Evolutionary conservation across 495 filamentous ascomycete species (phyloP).

Genomic region (Penicillium antarcticum): DNA sequence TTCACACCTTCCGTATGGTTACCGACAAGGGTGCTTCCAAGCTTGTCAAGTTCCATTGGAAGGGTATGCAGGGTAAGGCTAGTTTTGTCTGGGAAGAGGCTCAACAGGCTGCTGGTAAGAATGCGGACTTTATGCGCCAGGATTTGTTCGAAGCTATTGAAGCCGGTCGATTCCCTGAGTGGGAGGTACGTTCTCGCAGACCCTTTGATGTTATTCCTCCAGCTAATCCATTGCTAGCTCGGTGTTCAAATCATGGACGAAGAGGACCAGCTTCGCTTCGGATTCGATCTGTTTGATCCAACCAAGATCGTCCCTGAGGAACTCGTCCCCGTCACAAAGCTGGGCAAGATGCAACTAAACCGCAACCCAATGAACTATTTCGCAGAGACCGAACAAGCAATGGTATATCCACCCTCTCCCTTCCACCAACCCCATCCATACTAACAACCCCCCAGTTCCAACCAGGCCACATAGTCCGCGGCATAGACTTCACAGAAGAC

Average conservation of each 20-base stretch:
- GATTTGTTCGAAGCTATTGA: slow-evolving; percentile 71
- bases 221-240: slow-evolving; percentile 31
- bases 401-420: slow-evolving; percentile 42
- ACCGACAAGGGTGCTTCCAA: slow-evolving; percentile 62
- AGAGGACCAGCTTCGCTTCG: slow-evolving; percentile 59
- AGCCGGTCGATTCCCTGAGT: slow-evolving; percentile 61
- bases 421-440: neutral
- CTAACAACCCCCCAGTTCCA: slow-evolving; percentile 24
- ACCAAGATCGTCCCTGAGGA: slow-evolving; percentile 78
- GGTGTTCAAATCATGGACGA: slow-evolving; percentile 75
- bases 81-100: slow-evolving; percentile 74
- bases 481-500: slow-evolving; percentile 71
- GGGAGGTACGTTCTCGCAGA: slow-evolving; percentile 49
- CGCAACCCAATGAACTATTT: slow-evolving; percentile 75
- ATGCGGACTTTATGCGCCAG: slow-evolving; percentile 65
- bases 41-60: slow-evolving; percentile 74
- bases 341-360: slow-evolving; percentile 68
- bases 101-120: slow-evolving; percentile 64
- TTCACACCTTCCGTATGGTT: slow-evolving; percentile 70
- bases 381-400: slow-evolving; percentile 72
- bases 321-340: slow-evolving; percentile 58
- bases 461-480: slow-evolving; percentile 57
- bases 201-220: neutral
- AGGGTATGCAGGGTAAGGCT: slow-evolving; percentile 62
- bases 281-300: slow-evolving; percentile 71